Evolutionary conservation across 2,329 filamentous ascomycete species (phyloP).

Genomic region (Calonectria multiphialidica): DNA sequence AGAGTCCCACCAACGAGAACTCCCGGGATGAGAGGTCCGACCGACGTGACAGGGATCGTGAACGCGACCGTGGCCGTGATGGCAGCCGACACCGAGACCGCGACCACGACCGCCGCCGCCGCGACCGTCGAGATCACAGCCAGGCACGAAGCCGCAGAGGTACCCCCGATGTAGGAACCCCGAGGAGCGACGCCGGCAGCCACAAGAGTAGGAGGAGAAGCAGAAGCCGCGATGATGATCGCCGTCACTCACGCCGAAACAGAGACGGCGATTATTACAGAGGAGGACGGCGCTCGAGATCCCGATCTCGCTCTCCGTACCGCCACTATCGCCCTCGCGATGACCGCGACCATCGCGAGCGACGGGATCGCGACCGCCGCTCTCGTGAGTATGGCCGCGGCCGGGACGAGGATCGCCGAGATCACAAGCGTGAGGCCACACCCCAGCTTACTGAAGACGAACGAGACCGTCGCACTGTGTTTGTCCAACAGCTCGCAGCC

Average conservation of each 20-base stretch:
- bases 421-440: slow-evolving; percentile 63
- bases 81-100: slow-evolving; percentile 68
- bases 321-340: slow-evolving; percentile 69
- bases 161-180: slow-evolving; percentile 72
- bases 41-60: slow-evolving; percentile 67
- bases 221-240: slow-evolving; percentile 81
- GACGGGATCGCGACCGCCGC: slow-evolving; percentile 67
- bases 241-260: slow-evolving; percentile 79
- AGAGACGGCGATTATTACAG: slow-evolving; percentile 81
- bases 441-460: slow-evolving; percentile 93
- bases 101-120: slow-evolving; percentile 63
- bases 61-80: slow-evolving; percentile 68
- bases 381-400: slow-evolving; percentile 66
- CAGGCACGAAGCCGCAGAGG: slow-evolving; percentile 57
- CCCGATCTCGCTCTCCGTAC: slow-evolving; percentile 79
- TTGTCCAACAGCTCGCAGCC: slow-evolving; percentile 97
- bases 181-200: slow-evolving; percentile 82
- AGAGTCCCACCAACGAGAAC: slow-evolving; percentile 64
- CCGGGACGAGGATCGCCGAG: slow-evolving; percentile 61
- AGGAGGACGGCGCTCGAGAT: slow-evolving; percentile 67
- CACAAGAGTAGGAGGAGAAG: slow-evolving; percentile 86
- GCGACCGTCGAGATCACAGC: slow-evolving; percentile 69
- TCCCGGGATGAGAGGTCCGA: slow-evolving; percentile 54
- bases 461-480: slow-evolving; percentile 95
- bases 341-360: slow-evolving; percentile 63